Percentiles rank a stretch among this genome's conserved stretches.
phyloP scores from a whole-genome alignment of 2,329 filamentous ascomycete species.

The Scedosporium minutisporum region DNA sequence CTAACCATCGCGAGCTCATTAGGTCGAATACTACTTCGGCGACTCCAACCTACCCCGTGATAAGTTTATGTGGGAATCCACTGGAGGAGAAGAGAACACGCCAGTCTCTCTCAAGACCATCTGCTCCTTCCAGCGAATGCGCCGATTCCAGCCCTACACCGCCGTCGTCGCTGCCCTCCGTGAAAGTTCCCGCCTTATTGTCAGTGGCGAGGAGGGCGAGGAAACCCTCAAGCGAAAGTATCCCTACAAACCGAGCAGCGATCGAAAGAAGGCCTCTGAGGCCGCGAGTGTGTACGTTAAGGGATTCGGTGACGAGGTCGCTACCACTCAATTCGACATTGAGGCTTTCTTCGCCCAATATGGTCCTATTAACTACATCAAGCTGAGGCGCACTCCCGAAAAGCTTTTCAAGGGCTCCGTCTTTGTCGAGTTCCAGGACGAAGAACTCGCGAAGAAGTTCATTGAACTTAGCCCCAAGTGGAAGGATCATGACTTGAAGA shows the following conservation, averaged over 20 bases:
- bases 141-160: constrained; percentile 79
- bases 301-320: constrained; percentile 80
- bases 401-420: constrained; percentile 90
- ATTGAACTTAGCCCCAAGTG: constrained; percentile 77
- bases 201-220: constrained; percentile 63
- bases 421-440: constrained; percentile 81
- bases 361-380: constrained; percentile 71
- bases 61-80: constrained; percentile 72
- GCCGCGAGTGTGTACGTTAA: constrained; percentile 80
- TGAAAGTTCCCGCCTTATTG: constrained; percentile 61
- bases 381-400: constrained; percentile 67
- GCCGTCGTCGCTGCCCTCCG: constrained; percentile 76
- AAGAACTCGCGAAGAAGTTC: constrained; percentile 73
- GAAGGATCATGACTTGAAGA: constrained; percentile 67
- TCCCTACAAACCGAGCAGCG: constrained; percentile 49
- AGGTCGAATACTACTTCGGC: constrained; percentile 96
- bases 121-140: constrained; percentile 90
- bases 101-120: constrained; percentile 70
- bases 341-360: constrained; percentile 82
- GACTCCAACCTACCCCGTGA: constrained; percentile 84
- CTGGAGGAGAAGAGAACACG: constrained; percentile 71
- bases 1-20: constrained; percentile 5
- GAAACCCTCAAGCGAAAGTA: constrained; percentile 70
- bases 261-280: constrained; percentile 56
- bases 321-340: constrained; percentile 82